These are phyloP conservation scores for Cenchrus fungigraminus DNA, from an alignment of 176 grass and related monocot species.

Conservation along the genomic window DNA sequence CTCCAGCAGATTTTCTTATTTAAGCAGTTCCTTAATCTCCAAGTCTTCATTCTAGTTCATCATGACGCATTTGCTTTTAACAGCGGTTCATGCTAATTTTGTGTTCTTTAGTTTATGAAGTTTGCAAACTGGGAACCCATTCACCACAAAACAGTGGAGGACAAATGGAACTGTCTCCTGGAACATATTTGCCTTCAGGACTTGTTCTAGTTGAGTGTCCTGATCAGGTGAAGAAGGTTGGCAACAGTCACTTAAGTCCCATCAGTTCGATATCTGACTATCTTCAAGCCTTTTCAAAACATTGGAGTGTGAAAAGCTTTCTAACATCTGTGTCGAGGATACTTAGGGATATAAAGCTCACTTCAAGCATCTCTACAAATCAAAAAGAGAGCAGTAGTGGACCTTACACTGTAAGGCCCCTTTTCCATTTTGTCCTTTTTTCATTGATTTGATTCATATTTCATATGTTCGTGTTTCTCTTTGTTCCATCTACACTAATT, in stretches of 20 bases:
- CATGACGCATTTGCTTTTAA: constrained; percentile 17
- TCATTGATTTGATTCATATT: constrained; percentile 29
- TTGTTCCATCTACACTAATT: constrained; percentile 5
- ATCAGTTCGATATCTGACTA: constrained; percentile 77
- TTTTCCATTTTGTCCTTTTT: constrained; percentile 23
- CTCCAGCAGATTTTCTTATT: not conserved
- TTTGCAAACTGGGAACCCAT: constrained; percentile 94
- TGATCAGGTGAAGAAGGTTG: constrained; percentile 85
- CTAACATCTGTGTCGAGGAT: constrained; percentile 67
- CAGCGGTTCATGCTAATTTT: constrained; percentile 27
- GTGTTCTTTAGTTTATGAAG: constrained; percentile 75
- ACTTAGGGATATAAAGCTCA: constrained; percentile 82
- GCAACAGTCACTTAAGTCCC: constrained; percentile 54
- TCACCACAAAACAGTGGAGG: constrained; percentile 65
- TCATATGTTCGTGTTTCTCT: constrained; percentile 15
- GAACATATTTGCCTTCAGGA: constrained; percentile 74
- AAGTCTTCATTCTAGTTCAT: constrained; percentile 31
- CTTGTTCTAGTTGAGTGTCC: constrained; percentile 87
- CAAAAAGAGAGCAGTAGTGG: constrained; percentile 85
- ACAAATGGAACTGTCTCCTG: constrained; percentile 71
- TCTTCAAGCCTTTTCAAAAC: constrained; percentile 82
- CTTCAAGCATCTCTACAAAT: constrained; percentile 68
- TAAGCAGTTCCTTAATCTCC: constrained; percentile 18
- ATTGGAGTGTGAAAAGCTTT: constrained; percentile 83
- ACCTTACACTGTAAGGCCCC: constrained; percentile 76